Conservation (phyloP, 805 yeast species). For the Candida maesae region DNA sequence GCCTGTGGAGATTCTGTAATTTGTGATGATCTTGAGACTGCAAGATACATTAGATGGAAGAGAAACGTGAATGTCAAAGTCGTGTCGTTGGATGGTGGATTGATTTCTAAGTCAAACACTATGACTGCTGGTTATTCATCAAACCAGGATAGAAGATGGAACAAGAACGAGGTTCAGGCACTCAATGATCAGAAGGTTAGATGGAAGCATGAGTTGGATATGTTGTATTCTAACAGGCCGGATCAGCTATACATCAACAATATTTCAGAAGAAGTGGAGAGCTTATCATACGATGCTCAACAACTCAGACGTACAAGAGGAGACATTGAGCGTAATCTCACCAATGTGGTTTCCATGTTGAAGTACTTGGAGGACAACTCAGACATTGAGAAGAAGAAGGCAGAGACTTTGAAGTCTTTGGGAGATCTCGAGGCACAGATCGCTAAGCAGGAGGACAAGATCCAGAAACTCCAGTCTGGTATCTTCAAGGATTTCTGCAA, state of each 20-base stretch:
- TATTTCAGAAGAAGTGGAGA: slow-evolving; percentile 51
- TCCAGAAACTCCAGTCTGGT: slow-evolving; percentile 37
- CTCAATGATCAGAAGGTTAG: slow-evolving; percentile 49
- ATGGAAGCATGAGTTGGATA: slow-evolving; percentile 41
- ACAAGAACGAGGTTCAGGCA: slow-evolving; percentile 58
- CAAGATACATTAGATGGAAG: slow-evolving; percentile 71
- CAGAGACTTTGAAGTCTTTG: slow-evolving; percentile 25
- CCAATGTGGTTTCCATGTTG: slow-evolving; percentile 48
- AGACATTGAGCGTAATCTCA: slow-evolving; percentile 40
- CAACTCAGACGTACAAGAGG: slow-evolving; percentile 40
- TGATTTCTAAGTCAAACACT: slow-evolving; percentile 79
- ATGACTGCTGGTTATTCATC: slow-evolving; percentile 86
- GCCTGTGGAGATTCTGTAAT: slow-evolving; percentile 77
- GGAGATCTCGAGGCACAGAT: slow-evolving; percentile 25
- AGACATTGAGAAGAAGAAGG: slow-evolving; percentile 28
- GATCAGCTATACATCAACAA: slow-evolving; percentile 54
- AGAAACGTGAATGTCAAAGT: slow-evolving; percentile 54
- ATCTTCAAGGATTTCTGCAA: slow-evolving; percentile 54
- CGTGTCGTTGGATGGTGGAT: slow-evolving; percentile 79
- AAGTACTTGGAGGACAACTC: slow-evolving; percentile 40
- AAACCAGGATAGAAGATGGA: slow-evolving; percentile 61
- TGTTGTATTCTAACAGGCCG: slow-evolving; percentile 42
- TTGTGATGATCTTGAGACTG: slow-evolving; percentile 66
- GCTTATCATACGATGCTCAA: slow-evolving; percentile 43
- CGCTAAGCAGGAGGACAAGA: slow-evolving; percentile 25